phyloP scores from a whole-genome alignment of 1,139 yeast species.

The Candida freyschussii region DNA sequence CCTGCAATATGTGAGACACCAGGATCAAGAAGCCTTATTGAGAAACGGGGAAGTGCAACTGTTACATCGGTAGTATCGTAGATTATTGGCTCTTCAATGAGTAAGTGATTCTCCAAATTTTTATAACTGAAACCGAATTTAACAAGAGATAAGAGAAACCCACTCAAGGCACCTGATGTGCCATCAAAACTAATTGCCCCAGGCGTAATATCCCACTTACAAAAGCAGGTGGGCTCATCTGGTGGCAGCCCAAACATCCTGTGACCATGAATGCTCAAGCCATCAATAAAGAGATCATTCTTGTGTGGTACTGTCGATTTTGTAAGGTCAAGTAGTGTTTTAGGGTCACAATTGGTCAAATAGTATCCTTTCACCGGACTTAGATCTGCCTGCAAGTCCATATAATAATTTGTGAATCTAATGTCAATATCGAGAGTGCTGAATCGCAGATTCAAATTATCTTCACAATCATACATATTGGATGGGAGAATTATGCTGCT shows the following conservation, averaged over 20 bases:
- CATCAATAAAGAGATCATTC: constrained; percentile 51
- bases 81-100: constrained; percentile 49
- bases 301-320: constrained; percentile 11
- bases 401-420: constrained; percentile 84
- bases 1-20: constrained; percentile 26
- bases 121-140: constrained; percentile 58
- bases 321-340: constrained; percentile 21
- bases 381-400: constrained; percentile 70
- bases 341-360: constrained; percentile 29
- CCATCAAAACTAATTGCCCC: constrained; percentile 57
- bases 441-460: constrained; percentile 61
- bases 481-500: constrained; percentile 74
- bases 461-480: constrained; percentile 58
- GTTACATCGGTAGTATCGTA: constrained; percentile 64
- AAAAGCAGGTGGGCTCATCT: constrained; percentile 76
- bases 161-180: constrained; percentile 42
- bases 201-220: constrained; percentile 81
- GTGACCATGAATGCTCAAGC: constrained; percentile 73
- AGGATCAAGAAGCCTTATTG: constrained; percentile 30
- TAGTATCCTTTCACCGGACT: constrained; percentile 42
- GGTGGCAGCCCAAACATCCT: constrained; percentile 94
- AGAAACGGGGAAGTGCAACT: constrained; percentile 26
- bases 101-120: constrained; percentile 72
- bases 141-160: constrained; percentile 38
- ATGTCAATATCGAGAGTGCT: constrained; percentile 70